phyloP scores from a whole-genome alignment of 306 rosid genomes.

The Astragalus membranaceus region DNA sequence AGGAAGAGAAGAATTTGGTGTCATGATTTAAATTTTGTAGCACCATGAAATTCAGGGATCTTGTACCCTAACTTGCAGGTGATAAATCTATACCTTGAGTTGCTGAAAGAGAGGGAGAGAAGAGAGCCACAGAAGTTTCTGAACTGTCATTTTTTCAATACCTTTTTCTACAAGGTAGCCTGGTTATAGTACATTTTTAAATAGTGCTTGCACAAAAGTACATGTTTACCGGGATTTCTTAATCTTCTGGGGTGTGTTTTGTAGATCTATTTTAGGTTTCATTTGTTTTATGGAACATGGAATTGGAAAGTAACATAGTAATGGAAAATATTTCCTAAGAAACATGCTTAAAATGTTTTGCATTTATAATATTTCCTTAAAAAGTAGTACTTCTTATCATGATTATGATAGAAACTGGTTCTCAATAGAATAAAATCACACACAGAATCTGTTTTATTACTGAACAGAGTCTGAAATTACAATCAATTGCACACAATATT shows the following conservation, averaged over 20 bases:
- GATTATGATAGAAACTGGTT: no score
- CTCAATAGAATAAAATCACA: no score
- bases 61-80: conserved; percentile 47
- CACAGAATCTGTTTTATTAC: no score
- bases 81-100: conserved; percentile 80
- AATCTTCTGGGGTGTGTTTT: not conserved
- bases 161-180: conserved; percentile 84
- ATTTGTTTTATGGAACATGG: not conserved
- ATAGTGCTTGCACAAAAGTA: not conserved
- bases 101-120: conserved; percentile 93
- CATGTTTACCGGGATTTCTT: not conserved
- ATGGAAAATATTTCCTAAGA: not conserved
- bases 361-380: not conserved
- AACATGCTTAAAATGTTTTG: not conserved
- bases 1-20: not conserved
- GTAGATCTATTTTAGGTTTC: conserved; percentile 3
- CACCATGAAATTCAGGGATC: conserved; percentile 3
- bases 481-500: no score
- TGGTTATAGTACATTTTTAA: not conserved
- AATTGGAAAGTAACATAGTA: not conserved
- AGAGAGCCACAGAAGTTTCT: conserved; percentile 62
- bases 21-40: not conserved
- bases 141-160: conserved; percentile 84
- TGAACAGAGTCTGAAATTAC: no score
- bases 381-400: not conserved